Evolutionary conservation across 2,329 filamentous ascomycete genomes (phyloP).

Genomic region (Didymella sp.): DNA sequence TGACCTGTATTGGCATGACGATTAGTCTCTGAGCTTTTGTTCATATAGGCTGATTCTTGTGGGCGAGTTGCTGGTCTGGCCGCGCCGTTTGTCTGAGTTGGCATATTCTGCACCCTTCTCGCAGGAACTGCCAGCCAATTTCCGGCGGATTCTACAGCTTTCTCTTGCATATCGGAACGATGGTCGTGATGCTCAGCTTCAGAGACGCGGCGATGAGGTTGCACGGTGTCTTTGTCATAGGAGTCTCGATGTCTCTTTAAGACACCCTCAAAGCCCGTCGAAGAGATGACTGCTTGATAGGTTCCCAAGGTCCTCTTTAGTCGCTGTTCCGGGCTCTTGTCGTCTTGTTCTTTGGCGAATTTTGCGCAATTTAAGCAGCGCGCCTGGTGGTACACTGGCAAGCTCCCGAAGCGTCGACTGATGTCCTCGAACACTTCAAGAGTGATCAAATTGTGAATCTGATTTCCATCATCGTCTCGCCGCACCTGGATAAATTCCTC

Average conservation of each 20-base stretch:
- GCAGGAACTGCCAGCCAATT: background rate
- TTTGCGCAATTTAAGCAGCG: conserved; percentile 8
- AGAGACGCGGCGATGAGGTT: conserved; percentile 1
- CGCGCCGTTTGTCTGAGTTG: background rate
- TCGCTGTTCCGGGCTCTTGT: background rate
- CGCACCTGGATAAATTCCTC: conserved; percentile 24
- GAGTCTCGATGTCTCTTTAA: background rate
- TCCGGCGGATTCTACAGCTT: background rate
- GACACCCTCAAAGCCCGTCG: background rate
- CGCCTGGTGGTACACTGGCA: background rate
- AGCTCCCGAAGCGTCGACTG: background rate
- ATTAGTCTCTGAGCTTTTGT: background rate
- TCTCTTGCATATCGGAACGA: background rate
- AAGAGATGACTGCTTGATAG: background rate
- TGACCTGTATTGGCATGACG: background rate
- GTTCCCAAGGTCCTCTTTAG: background rate
- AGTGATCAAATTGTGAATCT: conserved; percentile 2
- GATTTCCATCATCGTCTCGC: background rate
- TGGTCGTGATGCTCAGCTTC: conserved; percentile 6
- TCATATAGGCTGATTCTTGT: background rate
- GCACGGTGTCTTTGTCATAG: background rate
- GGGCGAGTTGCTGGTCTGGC: no score
- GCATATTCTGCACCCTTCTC: background rate
- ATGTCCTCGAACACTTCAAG: background rate
- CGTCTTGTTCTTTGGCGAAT: conserved; percentile 1